Base-by-base conservation (phyloP, 495 filamentous ascomycete genomes). In the Xylona heveae region DNA sequence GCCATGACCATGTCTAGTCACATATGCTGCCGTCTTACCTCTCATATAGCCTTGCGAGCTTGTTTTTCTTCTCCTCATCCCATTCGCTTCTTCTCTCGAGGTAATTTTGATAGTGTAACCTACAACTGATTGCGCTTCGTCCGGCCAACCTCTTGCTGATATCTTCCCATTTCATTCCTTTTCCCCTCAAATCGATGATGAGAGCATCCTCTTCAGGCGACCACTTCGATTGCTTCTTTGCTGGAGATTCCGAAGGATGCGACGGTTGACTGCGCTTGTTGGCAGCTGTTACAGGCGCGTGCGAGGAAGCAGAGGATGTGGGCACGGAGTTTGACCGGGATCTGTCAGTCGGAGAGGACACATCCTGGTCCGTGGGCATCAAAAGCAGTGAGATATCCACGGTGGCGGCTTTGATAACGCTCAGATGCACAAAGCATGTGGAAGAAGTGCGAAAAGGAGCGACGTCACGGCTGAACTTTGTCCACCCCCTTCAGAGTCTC, bases 41-140 rank as follows among this genome's bases (percentile, higher is more conserved):
- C 51, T 93, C 84, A 52, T 97, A 97, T 30, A 95, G 59, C 38
- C 81, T 68, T 21, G 88, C 85, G 12, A 97, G 65, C 53, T 84
- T 92, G 55, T 94, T 88, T 58, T 94, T 94, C 52, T 78, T 76
- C 51, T 94, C 88, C 42, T 97, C 88, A 44, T 91, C 80, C 88
- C 88, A 97, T 42, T 90, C 78, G 39, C 73, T 73, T 35, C 79
- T 56, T 43, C 79, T 65, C 51, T 97, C 90, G 30, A 94, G 62
- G 48, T 95, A 97, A 47, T 97, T 97, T 40, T 97, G 88, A 52
- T 93, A 97, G 42, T 92, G 83, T 26, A 97, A 62, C 15, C 88
- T 71, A 52, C 88, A 97, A 36, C 78, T 83, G 42, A 93, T 92
- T 25, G 80, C 71, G 52, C 79, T 92, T 38, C 88, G 71, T 35